A percentile compares a stretch with the other conserved stretches of the same genome.
Evolutionary conservation across 73 alveolate species (phyloP).

Genomic region (Paramecium tetraurelia): DNA sequence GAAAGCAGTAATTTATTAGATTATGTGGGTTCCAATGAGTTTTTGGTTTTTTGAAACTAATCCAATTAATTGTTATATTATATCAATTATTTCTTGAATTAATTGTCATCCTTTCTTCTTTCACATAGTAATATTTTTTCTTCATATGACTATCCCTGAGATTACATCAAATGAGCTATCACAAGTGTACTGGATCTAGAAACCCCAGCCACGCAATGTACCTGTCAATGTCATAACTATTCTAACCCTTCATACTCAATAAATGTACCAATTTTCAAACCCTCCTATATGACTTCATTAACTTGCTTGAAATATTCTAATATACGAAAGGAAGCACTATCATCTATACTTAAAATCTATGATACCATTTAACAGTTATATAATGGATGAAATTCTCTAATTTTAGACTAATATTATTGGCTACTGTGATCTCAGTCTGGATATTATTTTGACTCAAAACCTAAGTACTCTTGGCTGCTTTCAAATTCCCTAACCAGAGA

Average conservation of each 20-base stretch:
- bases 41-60: not conserved
- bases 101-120: constrained; percentile 64
- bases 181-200: constrained; percentile 66
- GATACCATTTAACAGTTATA: not conserved
- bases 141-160: constrained; percentile 59
- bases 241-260: too few species aligned
- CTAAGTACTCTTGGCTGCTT: not conserved
- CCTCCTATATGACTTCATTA: constrained; percentile 65
- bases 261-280: constrained; percentile 67
- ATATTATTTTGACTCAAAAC: not conserved
- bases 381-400: not conserved
- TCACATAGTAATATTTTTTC: constrained; percentile 58
- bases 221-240: too few species aligned
- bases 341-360: not conserved
- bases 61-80: not conserved
- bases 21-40: not conserved
- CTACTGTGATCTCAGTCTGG: not conserved
- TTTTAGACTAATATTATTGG: not conserved
- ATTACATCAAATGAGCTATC: constrained; percentile 72
- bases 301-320: not conserved
- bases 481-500: constrained; percentile 11
- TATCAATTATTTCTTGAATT: constrained; percentile 60
- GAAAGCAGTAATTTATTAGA: not conserved
- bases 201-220: constrained; percentile 76
- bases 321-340: not conserved